Base-by-base conservation (phyloP, 116 monocot genomes). In the Trichopus zeylanicus region DNA sequence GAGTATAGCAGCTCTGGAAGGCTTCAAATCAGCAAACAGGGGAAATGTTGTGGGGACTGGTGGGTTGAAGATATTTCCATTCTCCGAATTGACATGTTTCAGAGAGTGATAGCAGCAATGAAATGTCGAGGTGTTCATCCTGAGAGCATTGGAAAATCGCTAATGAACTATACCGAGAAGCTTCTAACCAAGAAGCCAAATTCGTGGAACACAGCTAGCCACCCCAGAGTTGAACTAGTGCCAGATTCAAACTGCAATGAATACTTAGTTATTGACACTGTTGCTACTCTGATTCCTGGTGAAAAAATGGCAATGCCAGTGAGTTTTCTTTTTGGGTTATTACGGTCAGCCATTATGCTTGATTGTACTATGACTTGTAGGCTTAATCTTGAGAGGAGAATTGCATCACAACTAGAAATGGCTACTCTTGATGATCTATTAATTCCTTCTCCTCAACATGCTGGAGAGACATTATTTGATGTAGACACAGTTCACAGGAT, bases 41-140 rank as follows among this genome's bases (percentile, higher is more conserved):
- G 54, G 58, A 78, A 77, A 61, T 57, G 42, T 39, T 51, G 51
- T 24, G 64, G 67, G 39, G 88, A 88, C 51, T 80, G 83, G 88
- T 88, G 88, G 88, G 72, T 83, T 59, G 83, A 88, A 59, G 83
- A 83, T 32, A 67, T 88, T 3, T 88, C 80, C 48, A 35, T 74
- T 7, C 83, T 88, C 27, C 42, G 71, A 0, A 67, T 83, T 48
- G 82, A 79, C 46, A 62, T 79, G 64, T 88, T 73, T 64, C 56
- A 67, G 53, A 70, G 69, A 61, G 83, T 88, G 24, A 77, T 88
- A 25, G 73, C 63, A 62, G 74, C 88, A 9, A 74, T 88, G 53
- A 88, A 70, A 47, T n/a, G n/a, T n/a, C n/a, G n/a, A n/a, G n/a
- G n/a, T n/a, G n/a, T n/a, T n/a, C n/a, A n/a, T n/a, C n/a, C n/a